These are phyloP conservation scores for Phlebopus sp. DNA, from an alignment of 1,284 basidiomycete species.

Conservation along the genomic window DNA sequence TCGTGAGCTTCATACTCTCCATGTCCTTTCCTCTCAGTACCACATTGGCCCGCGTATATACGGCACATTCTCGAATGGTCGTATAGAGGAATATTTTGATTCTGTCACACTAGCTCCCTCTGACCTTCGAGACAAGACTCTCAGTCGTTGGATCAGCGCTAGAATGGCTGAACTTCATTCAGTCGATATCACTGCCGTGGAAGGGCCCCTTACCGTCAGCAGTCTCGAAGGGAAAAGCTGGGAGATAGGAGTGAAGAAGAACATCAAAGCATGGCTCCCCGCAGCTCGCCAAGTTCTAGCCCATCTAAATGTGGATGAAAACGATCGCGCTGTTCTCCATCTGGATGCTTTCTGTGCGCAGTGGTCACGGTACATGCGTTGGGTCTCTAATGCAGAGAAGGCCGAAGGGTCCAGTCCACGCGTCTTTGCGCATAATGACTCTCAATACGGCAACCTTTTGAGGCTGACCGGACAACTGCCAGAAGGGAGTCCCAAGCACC, in stretches of 20 bases:
- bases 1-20: constrained; percentile 81
- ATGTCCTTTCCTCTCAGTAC: constrained; percentile 83
- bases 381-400: constrained; percentile 63
- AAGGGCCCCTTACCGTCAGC: constrained; percentile 38
- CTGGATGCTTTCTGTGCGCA: constrained; percentile 60
- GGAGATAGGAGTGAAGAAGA: constrained; percentile 59
- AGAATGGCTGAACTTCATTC: constrained; percentile 93
- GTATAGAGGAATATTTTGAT: constrained; percentile 91
- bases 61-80: constrained; percentile 91
- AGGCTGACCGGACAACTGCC: constrained; percentile 55
- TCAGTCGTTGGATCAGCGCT: constrained; percentile 82
- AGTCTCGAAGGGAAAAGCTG: constrained; percentile 48
- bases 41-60: constrained; percentile 88
- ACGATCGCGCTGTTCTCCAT: constrained; percentile 49
- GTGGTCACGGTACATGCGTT: constrained; percentile 68
- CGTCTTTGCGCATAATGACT: constrained; percentile 88
- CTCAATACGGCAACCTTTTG: constrained; percentile 92
- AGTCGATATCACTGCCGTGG: constrained; percentile 76
- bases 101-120: constrained; percentile 73
- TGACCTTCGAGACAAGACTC: constrained; percentile 72
- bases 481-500: constrained; percentile 57
- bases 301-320: constrained; percentile 46
- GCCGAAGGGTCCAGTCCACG: constrained; percentile 53
- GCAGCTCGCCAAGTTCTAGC: constrained; percentile 63
- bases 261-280: constrained; percentile 61